These are phyloP conservation scores for Intubia oerlemansii DNA, from an alignment of 2,329 filamentous ascomycete species.

Conservation along the genomic window DNA sequence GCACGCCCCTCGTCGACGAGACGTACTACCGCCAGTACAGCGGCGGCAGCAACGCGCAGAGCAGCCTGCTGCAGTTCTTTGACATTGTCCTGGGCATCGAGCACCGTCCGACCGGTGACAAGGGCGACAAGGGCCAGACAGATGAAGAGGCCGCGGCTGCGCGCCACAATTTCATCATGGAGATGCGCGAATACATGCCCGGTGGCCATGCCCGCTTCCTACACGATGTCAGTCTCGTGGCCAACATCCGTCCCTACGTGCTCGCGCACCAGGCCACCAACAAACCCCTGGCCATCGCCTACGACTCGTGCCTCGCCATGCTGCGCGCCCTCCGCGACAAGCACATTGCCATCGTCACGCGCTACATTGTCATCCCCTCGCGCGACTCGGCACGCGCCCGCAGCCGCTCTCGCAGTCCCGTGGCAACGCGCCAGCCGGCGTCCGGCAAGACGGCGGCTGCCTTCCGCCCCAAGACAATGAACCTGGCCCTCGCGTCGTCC, in stretches of 20 bases:
- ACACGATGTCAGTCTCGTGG: conserved; percentile 52
- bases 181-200: conserved; percentile 97
- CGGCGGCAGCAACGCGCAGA: conserved; percentile 91
- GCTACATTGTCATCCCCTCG: conserved; percentile 84
- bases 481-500: conserved; percentile 4
- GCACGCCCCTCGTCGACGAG: conserved; percentile 27
- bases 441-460: conserved; percentile 1
- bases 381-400: conserved; percentile 43
- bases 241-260: conserved; percentile 78
- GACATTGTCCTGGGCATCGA: conserved; percentile 78
- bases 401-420: conserved; percentile 36
- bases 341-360: conserved; percentile 87
- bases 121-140: conserved; percentile 20
- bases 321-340: conserved; percentile 58
- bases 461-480: conserved; percentile 6
- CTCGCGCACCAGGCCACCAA: conserved; percentile 32
- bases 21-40: conserved; percentile 59
- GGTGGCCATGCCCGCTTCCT: conserved; percentile 80
- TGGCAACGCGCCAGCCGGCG: conserved; percentile 15
- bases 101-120: conserved; percentile 73
- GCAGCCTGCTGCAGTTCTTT: conserved; percentile 92
- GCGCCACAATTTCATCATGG: conserved; percentile 77
- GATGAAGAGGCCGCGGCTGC: conserved; percentile 3
- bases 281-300: conserved; percentile 52
- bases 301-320: conserved; percentile 70